Evolutionary conservation across 768 basidiomycete genomes (phyloP).

Genomic region (Suillus placidus): DNA sequence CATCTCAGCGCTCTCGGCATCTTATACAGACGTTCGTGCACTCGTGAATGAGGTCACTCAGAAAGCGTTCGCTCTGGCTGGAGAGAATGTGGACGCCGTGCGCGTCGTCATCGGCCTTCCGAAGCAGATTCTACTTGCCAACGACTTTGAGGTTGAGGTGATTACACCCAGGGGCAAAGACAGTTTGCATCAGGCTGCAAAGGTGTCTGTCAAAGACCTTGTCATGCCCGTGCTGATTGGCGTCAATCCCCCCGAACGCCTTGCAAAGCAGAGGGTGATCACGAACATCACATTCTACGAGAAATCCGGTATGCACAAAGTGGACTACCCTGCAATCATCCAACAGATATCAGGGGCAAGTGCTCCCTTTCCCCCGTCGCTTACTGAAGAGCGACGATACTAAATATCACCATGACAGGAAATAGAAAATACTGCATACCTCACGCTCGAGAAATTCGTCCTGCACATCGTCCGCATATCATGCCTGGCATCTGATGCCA

Average conservation of each 20-base stretch:
- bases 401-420: slow-evolving; percentile 36
- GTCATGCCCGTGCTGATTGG: slow-evolving; percentile 63
- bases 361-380: not conserved
- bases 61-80: slow-evolving; percentile 42
- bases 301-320: no score
- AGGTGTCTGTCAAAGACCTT: slow-evolving; percentile 49
- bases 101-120: slow-evolving; percentile 46
- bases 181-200: slow-evolving; percentile 18
- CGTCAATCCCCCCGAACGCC: slow-evolving; percentile 68
- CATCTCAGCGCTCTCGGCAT: slow-evolving; percentile 27
- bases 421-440: slow-evolving; percentile 51
- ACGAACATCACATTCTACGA: no score
- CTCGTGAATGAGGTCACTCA: slow-evolving; percentile 41
- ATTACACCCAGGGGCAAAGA: slow-evolving; percentile 17
- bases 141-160: slow-evolving; percentile 44
- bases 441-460: slow-evolving; percentile 65
- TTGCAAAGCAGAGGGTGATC: slow-evolving; percentile 51
- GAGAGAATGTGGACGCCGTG: slow-evolving; percentile 39
- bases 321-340: slow-evolving; percentile 35
- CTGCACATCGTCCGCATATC: slow-evolving; percentile 46
- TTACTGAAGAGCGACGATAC: slow-evolving; percentile 1
- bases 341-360: slow-evolving; percentile 33
- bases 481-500: slow-evolving; percentile 33
- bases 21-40: slow-evolving; percentile 13
- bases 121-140: slow-evolving; percentile 56